Base-by-base conservation (phyloP, 148 eudicot species). In the Fagopyrum homotropicum region DNA sequence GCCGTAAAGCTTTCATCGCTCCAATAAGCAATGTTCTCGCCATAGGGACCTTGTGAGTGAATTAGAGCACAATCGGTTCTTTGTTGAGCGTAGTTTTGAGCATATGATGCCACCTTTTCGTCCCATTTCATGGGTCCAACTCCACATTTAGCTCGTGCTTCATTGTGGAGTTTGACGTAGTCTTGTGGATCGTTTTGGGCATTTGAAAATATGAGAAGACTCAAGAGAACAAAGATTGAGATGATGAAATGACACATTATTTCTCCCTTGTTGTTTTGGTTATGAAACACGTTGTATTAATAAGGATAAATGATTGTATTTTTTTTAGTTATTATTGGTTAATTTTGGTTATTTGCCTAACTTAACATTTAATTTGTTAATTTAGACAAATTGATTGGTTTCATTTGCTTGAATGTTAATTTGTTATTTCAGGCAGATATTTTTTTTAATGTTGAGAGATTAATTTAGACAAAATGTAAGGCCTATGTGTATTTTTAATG, bases 1-100 rank as follows among this genome's bases (percentile, higher is more conserved):
- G 69, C 83, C 4, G 76, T 15, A 3, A 77, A 51, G 50, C 11
- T 9, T 1, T 22, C 26, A 1, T 57, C 73, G 22, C 45, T 14
- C 2, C 74, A 79, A 9, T 0, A 49, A 7, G 80, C 83, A 2
- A 81, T 71, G 75, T 81, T 81, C 54, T 81, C 83, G 9, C 80
- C 80, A 15, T 81, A 77, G 12, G 72, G 75, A 3, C 79, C 76
- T 5, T 29, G 1, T 0, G 82, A 80, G 73, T 80, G 79, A 1
- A 46, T 71, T n/a, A 76, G 73, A 4, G 15, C 15, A 54, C 82
- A 80, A 17, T 80, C 82, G 3, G 9, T 9, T 11, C 47, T 40
- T 30, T 49, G n/a, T 3, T 52, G 4, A 2, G 81, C 78, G 57
- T 79, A 79, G 7, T 45, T 45, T 1, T 55, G 7, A 3, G 81